Conservation (phyloP, 441 rosid genomes). For the Jatropha multifida region DNA sequence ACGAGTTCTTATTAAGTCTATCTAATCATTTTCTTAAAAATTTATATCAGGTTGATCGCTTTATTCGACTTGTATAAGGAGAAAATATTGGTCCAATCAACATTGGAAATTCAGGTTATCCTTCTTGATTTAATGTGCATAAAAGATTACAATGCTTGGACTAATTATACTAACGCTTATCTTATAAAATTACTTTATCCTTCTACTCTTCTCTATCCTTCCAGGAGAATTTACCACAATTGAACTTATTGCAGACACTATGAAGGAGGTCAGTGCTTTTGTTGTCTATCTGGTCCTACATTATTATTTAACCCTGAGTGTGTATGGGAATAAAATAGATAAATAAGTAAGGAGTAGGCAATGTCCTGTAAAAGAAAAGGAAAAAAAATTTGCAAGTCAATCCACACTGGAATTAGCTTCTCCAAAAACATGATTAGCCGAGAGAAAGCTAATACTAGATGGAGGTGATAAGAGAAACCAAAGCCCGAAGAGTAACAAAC, state of each 20-base stretch:
- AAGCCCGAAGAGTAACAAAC: too few relatives aligned
- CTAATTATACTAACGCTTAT: not conserved
- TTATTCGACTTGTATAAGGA: slow-evolving; percentile 87
- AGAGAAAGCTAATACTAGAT: too few relatives aligned
- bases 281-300: not conserved
- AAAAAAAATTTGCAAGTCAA: too few relatives aligned
- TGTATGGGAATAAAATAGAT: too few relatives aligned
- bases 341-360: too few relatives aligned
- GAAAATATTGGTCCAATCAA: slow-evolving; percentile 88
- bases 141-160: not conserved
- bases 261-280: slow-evolving; percentile 63
- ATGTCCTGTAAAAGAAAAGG: too few relatives aligned
- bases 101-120: slow-evolving; percentile 85
- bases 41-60: slow-evolving; percentile 70
- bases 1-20: not conserved
- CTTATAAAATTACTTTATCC: not conserved
- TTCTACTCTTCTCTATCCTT: slow-evolving; percentile 6
- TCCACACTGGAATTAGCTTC: too few relatives aligned
- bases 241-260: slow-evolving; percentile 75
- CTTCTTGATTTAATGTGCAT: not conserved
- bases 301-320: not conserved
- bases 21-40: not conserved
- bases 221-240: slow-evolving; percentile 88
- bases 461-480: too few relatives aligned
- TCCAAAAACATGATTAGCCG: too few relatives aligned